Evolutionary conservation across 352 stramenopile genomes (phyloP).

Genomic region (Albugo candida): DNA sequence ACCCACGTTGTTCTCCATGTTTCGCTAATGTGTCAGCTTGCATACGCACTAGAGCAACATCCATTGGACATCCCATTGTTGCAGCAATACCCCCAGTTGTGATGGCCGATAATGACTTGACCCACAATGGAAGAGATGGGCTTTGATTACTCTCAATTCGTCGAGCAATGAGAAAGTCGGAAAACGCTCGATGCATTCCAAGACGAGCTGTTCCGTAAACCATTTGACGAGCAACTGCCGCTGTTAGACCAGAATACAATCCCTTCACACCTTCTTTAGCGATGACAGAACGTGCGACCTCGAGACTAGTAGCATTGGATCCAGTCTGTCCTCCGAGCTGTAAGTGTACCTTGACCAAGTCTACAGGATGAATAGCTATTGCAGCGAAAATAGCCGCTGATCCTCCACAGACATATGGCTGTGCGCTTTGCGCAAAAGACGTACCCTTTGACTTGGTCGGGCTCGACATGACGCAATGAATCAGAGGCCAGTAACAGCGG

Average conservation of each 20-base stretch:
- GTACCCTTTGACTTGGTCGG: slow-evolving; percentile 5
- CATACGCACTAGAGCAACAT: slow-evolving; percentile 94
- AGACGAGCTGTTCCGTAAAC: slow-evolving; percentile 71
- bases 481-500: too few relatives aligned
- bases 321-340: slow-evolving; percentile 70
- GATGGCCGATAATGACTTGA: slow-evolving; percentile 64
- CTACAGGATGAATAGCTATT: slow-evolving; percentile 77
- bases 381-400: slow-evolving; percentile 52
- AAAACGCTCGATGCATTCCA: slow-evolving; percentile 69
- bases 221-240: slow-evolving; percentile 67
- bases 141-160: slow-evolving; percentile 49
- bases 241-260: slow-evolving; percentile 70
- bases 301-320: slow-evolving; percentile 47
- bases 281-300: slow-evolving; percentile 61
- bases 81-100: slow-evolving; percentile 78
- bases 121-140: slow-evolving; percentile 36
- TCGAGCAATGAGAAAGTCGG: slow-evolving; percentile 49
- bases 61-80: slow-evolving; percentile 95
- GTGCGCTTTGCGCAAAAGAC: slow-evolving; percentile 27
- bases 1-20: slow-evolving; percentile 83
- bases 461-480: too few relatives aligned
- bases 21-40: slow-evolving; percentile 92
- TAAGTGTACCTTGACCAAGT: slow-evolving; percentile 81
- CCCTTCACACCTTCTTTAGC: slow-evolving; percentile 60
- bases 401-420: slow-evolving; percentile 67